Percentiles rank a stretch among this genome's conserved stretches.
Evolutionary conservation across 176 grass and related monocot species (phyloP).

Genomic region (Oryza glaberrima): DNA sequence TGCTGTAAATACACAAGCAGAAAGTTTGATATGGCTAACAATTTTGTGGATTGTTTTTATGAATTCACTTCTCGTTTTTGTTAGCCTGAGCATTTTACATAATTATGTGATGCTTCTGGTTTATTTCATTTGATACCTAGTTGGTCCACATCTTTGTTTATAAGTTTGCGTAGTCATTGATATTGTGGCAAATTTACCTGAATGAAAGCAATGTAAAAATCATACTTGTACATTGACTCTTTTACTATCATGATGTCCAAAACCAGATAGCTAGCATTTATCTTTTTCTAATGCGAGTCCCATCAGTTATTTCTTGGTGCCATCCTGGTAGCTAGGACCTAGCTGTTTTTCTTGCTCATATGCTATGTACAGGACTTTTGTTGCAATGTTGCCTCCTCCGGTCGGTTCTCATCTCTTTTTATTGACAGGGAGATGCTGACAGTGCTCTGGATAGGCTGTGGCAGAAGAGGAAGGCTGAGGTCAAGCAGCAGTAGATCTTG

Average conservation of each 20-base stretch:
- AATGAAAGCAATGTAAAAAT: neutral
- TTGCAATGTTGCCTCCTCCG: neutral
- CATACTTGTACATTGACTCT: neutral
- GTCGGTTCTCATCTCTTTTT: constrained; percentile 2
- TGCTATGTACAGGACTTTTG: neutral
- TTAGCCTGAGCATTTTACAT: neutral
- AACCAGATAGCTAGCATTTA: neutral
- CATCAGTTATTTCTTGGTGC: neutral
- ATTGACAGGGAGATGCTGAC: constrained; percentile 72
- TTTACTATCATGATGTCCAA: neutral
- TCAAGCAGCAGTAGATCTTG: constrained; percentile 66
- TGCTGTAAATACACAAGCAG: neutral
- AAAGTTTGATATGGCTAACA: neutral
- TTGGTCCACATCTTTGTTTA: neutral
- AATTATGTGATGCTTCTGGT: neutral
- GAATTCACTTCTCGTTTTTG: neutral
- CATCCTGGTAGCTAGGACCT: neutral
- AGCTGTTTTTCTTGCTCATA: neutral
- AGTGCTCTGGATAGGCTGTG: constrained; percentile 86
- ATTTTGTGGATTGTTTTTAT: neutral
- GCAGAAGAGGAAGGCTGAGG: constrained; percentile 73
- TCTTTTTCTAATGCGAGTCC: neutral
- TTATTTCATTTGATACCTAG: neutral
- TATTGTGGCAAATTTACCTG: neutral
- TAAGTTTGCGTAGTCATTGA: neutral